Base-by-base conservation (phyloP, 148 eudicot genomes). In the Spergularia bocconei region DNA sequence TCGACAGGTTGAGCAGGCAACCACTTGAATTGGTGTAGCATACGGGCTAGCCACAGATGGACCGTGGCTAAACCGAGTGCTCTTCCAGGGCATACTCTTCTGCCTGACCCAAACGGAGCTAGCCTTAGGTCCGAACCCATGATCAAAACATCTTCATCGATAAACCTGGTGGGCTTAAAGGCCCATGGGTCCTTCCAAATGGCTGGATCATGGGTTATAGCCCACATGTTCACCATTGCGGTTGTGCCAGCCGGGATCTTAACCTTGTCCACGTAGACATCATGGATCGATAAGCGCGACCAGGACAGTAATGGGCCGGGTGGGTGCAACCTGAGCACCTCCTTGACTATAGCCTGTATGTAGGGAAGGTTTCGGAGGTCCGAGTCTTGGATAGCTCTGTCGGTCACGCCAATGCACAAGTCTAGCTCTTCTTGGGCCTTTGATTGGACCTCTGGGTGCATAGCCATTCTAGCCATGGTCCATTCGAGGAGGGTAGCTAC, bases 181-280 rank as follows among this genome's bases (percentile, higher is more conserved):
- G 79, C 78, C 87, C 84, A 84, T 25, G 97, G 97, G 52, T 92
- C 92, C 51, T 74, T 69, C 97, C 97, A 92, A 38, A 92, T 73
- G 33, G 83, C 23, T 6, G 92, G 86, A 75, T 92, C 94, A 13
- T 88, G 97, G 58, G 92, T 81, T 52, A 92, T 92, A 76, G 97
- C 92, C 97, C 97, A 92, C 97, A 92, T 92, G 85, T 92, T 92
- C 6, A 92, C 94, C 97, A 92, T 90, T 0, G 94, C 97, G 0
- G 92, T 90, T 10, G 97, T 90, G 71, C 94, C 93, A 65, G 89
- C 89, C 11, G 94, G 97, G 68, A 90, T 73, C 51, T 75, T 69
- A 72, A 76, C 72, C 57, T 88, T 85, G 78, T 77, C 92, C 7
- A 92, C 66, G 68, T 85, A 84, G 75, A 81, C 83, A 69, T 92